Evolutionary conservation across 176 grass and related monocot genomes (phyloP), one percentile per base, ranked within the genome.

Genomic region (Rhipidocladum racemiflorum): DNA sequence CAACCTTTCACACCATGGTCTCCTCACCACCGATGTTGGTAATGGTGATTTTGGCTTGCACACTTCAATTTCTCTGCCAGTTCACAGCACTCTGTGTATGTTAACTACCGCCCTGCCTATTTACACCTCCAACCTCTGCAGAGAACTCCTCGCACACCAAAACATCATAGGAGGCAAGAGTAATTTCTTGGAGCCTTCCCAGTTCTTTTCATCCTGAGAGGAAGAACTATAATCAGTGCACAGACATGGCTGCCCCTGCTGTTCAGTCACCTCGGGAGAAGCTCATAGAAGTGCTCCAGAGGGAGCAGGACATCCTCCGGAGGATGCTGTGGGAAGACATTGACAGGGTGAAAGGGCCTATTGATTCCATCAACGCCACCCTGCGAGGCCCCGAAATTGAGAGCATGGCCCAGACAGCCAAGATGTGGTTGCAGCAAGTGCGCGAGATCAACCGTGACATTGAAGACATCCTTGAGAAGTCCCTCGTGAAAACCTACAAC

Each of bases 391-490:
- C 74, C 10, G 59, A 62, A 1, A 62, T 78, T 8, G 56, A 62
- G 53, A 59, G 17, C 16, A 51, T 48, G 2, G 9, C 53, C 6
- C 32, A 18, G 36, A 61, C 74, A 60, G 35, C 59, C 74, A 83
- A 70, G 48, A 68, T 43, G 40, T 88, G 79, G 72, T 54, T 77
- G 71, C 57, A 54, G 6, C 79, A 83, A 63, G 61, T 61, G 56
- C 13, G 85, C 25, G 70, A 88, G 36, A 45, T 88, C 59, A 80
- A 79, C 24, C 82, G 28, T 38, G 85, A 88, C 5, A 83, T 83
- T 17, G 85, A 88, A 32, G 85, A 88, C 42, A 54, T 88, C 46
- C 70, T 88, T 7, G 85, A 88, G 3, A 72, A 83, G 72, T 77
- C 57, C 44, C 43, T 44, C 24, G 46, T 44, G 43, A 71, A 71